Conservation (phyloP, 2,329 filamentous ascomycete genomes). For the Colletotrichum sublineola region DNA sequence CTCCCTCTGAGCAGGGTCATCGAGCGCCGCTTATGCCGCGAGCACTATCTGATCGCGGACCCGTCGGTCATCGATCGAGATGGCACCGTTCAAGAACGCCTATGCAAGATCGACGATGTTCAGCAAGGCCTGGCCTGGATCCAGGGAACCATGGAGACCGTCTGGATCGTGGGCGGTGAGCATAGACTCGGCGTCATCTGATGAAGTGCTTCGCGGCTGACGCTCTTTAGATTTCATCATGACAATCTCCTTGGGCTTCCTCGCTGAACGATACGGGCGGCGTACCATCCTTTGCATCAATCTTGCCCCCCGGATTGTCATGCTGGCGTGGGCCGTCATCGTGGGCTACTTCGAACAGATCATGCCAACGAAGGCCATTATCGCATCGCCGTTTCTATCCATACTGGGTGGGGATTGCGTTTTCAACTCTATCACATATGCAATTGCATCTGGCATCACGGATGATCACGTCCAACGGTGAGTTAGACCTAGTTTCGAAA, state of each 20-base stretch:
- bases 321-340: constrained; percentile 56
- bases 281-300: constrained; percentile 58
- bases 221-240: constrained; percentile 59
- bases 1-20: constrained; percentile 62
- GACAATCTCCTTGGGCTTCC: constrained; percentile 62
- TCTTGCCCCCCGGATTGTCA: constrained; percentile 56
- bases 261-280: constrained; percentile 59
- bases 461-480: constrained; percentile 56
- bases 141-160: constrained; percentile 63
- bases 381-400: constrained; percentile 58
- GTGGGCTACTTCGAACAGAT: constrained; percentile 54
- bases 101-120: constrained; percentile 67
- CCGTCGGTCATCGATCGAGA: constrained; percentile 48
- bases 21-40: constrained; percentile 62
- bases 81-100: constrained; percentile 61
- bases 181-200: background rate
- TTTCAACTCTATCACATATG: constrained; percentile 63
- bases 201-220: constrained; percentile 8
- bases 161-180: constrained; percentile 63
- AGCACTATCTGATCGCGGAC: constrained; percentile 61
- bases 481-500: constrained; percentile 25
- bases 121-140: constrained; percentile 66
- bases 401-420: constrained; percentile 64
- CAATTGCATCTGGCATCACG: constrained; percentile 59
- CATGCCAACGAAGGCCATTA: constrained; percentile 55